These are phyloP conservation scores for Phytophthora melonis DNA, from an alignment of 352 stramenopile species.

Conservation along the genomic window DNA sequence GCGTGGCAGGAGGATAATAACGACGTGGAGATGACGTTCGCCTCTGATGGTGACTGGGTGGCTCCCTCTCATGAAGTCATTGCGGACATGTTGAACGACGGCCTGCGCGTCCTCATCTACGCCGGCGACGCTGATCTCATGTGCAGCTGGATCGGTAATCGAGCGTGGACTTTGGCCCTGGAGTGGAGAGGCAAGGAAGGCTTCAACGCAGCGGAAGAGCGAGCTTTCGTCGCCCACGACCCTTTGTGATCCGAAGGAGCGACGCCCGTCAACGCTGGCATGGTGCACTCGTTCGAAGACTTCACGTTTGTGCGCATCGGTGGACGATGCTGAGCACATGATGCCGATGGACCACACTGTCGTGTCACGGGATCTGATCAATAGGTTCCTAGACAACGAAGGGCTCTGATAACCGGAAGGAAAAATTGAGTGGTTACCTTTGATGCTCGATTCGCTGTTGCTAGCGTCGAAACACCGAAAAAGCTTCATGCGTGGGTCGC, in stretches of 20 bases:
- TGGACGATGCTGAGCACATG: slow-evolving; percentile 67
- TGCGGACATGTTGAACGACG: slow-evolving; percentile 73
- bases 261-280: slow-evolving; percentile 14
- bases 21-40: slow-evolving; percentile 89
- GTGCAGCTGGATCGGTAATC: not conserved
- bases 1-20: slow-evolving; percentile 91
- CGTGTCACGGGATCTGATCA: too few species aligned
- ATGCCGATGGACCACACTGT: slow-evolving; percentile 60
- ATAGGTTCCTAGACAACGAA: too few species aligned
- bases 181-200: not conserved
- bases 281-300: slow-evolving; percentile 51
- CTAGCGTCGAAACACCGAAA: too few species aligned
- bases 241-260: too few species aligned
- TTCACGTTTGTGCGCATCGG: slow-evolving; percentile 56
- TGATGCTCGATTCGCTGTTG: too few species aligned
- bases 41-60: slow-evolving; percentile 89
- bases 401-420: too few species aligned
- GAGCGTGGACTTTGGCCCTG: not conserved
- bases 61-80: slow-evolving; percentile 89
- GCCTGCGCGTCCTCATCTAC: not conserved
- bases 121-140: not conserved
- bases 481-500: too few species aligned
- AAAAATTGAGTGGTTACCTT: too few species aligned
- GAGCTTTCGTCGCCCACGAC: slow-evolving; percentile 36
- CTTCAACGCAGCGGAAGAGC: slow-evolving; percentile 32